Conservation (phyloP, 805 yeast species). For the Pichia kluyveri region DNA sequence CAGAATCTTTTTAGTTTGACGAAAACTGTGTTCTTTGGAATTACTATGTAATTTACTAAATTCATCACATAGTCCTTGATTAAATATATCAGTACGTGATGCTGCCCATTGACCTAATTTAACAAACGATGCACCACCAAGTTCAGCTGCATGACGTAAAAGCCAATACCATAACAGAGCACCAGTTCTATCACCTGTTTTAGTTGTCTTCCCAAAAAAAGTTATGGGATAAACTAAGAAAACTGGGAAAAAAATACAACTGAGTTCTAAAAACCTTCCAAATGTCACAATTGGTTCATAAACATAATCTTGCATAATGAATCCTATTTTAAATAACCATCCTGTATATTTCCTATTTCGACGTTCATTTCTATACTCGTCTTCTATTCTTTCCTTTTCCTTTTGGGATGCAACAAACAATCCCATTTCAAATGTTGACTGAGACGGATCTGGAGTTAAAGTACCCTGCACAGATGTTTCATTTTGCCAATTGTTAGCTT, state of each 20-base stretch:
- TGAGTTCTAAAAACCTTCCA: conserved; percentile 60
- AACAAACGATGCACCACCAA: conserved; percentile 87
- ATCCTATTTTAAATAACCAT: conserved; percentile 32
- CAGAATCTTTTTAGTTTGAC: conserved; percentile 50
- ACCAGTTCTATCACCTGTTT: conserved; percentile 44
- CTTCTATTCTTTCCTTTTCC: conserved; percentile 37
- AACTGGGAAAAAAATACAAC: conserved; percentile 62
- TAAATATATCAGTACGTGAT: conserved; percentile 87
- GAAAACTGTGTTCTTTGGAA: conserved; percentile 63
- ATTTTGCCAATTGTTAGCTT: conserved; percentile 8
- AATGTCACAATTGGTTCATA: conserved; percentile 64
- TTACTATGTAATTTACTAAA: conserved; percentile 74
- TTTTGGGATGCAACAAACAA: conserved; percentile 50
- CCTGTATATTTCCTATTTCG: conserved; percentile 17
- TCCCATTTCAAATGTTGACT: conserved; percentile 66
- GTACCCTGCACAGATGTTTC: conserved; percentile 10
- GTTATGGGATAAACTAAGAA: conserved; percentile 54
- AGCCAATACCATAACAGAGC: conserved; percentile 61
- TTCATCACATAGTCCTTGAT: conserved; percentile 68
- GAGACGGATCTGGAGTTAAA: conserved; percentile 36
- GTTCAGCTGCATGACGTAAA: conserved; percentile 59
- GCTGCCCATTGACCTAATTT: conserved; percentile 99
- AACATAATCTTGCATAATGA: conserved; percentile 41
- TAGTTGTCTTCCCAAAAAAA: conserved; percentile 39
- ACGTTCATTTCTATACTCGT: conserved; percentile 25